These are phyloP conservation scores for Aureobasidium sp. DNA, from an alignment of 2,329 filamentous ascomycete species.

Conservation along the genomic window DNA sequence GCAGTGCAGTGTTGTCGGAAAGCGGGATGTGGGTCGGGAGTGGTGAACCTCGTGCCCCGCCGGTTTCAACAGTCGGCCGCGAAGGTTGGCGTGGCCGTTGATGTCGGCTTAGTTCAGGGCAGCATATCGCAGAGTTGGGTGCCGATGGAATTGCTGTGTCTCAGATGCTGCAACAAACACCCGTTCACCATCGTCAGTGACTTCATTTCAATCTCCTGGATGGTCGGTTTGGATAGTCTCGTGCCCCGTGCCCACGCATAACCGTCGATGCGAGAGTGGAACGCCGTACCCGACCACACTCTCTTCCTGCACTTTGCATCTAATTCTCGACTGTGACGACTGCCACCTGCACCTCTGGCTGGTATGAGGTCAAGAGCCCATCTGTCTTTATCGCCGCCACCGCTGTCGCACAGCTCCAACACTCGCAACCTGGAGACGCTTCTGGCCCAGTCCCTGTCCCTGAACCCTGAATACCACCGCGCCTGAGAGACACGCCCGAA, in stretches of 20 bases:
- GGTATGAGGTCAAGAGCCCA: not conserved
- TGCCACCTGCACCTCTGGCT: not conserved
- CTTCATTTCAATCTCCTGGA: constrained; percentile 1
- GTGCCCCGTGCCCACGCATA: constrained; percentile 7
- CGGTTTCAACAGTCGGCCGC: not conserved
- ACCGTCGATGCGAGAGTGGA: constrained; percentile 7
- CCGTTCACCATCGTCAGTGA: not conserved
- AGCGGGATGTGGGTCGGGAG: not conserved
- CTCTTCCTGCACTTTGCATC: not conserved
- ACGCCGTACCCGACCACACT: not conserved
- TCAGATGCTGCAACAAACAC: constrained; percentile 6
- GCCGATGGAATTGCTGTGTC: not conserved
- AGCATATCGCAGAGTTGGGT: not conserved
- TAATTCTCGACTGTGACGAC: not conserved
- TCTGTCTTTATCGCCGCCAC: not conserved
- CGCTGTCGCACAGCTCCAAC: not conserved
- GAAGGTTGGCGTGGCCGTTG: not conserved
- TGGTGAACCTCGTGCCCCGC: not conserved
- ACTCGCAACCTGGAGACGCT: not conserved
- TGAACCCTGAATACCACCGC: not conserved
- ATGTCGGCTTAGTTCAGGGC: not conserved
- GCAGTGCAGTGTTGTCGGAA: not conserved
- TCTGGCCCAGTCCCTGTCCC: not conserved
- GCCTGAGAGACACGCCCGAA: not conserved
- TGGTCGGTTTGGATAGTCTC: not conserved